Base-by-base conservation (phyloP, 768 basidiomycete species). In the Steccherinum ochraceum region DNA sequence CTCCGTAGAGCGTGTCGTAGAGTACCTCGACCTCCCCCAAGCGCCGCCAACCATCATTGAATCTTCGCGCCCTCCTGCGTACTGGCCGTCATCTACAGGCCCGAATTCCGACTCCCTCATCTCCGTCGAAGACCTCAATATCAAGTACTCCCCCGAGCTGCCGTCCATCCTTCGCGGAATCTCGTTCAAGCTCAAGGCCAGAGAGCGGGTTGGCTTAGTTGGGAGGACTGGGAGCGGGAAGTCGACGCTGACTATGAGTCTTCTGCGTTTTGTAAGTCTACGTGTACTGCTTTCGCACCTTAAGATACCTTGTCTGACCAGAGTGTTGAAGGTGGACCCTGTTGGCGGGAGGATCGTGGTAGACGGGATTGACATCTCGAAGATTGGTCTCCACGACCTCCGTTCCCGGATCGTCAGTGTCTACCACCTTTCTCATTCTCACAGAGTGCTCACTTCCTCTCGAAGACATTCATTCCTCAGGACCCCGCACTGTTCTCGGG, bases 21-120 rank as follows among this genome's bases (percentile, higher is more conserved):
- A 95, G 72, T 95, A 94, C 71, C 80, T 95, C 21, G 80, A 89
- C 47, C 75, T 96, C 4, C 91, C 91, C 0, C 89, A 92, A 64
- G 92, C 95, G 62, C 86, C 93, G 0, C 82, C 89, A 2, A 74
- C 83, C 0, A 61, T 86, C 52, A 84, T 93, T 45, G 84, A 91
- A 56, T 76, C 77, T 0, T 78, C 77, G 50, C 79, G 89, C 5
- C 85, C 84, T 1, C 93, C 93, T 0, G 93, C 93, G 0, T 93
- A 93, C 61, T 96, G 93, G 93, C 93, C 93, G 0, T 91, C 91
- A 0, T 81, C 76, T 52, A 72, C 83, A 16, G 77, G 74, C 45
- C 50, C 59, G 25, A 64, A 67, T 45, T 70, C 77, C 5, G 72
- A 81, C 24, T 62, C 73, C 3, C 70, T 94, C 21, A 60, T 96